A percentile compares a stretch with the other conserved stretches of the same genome.
Evolutionary conservation across 352 stramenopile species (phyloP).

Genomic region (Phytophthora melonis): DNA sequence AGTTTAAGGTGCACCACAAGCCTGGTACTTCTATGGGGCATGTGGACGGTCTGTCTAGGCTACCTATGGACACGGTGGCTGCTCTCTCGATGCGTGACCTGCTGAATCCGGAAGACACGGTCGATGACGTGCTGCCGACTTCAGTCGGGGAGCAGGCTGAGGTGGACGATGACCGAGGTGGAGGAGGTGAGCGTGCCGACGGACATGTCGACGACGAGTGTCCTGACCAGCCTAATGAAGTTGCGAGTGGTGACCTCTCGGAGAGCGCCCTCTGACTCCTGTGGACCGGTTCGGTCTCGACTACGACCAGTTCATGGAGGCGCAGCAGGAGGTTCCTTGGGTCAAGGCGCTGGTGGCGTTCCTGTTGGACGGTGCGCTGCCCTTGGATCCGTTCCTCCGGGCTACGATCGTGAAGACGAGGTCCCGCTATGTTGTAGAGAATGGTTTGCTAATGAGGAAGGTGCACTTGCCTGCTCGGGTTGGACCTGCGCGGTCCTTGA

Average conservation of each 20-base stretch:
- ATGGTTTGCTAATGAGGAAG: conserved; percentile 5
- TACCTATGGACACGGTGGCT: background rate
- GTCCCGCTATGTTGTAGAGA: background rate
- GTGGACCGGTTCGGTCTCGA: conserved; percentile 5
- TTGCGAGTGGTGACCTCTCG: background rate
- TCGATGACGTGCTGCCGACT: too few relatives aligned
- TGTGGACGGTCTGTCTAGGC: conserved; percentile 9
- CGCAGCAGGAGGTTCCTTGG: conserved; percentile 1
- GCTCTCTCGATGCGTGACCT: background rate
- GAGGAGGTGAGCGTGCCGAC: background rate
- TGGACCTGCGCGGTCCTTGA: conserved; percentile 2
- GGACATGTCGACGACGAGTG: background rate
- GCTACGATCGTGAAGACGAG: background rate
- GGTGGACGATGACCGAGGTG: background rate
- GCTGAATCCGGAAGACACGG: background rate
- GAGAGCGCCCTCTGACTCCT: background rate
- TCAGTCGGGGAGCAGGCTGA: background rate
- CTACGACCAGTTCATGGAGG: background rate
- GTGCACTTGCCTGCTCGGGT: conserved; percentile 8
- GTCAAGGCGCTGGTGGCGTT: conserved; percentile 10
- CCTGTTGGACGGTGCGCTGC: conserved; percentile 2
- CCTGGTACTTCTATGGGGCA: conserved; percentile 2
- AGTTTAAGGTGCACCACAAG: conserved; percentile 10
- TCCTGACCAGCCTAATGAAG: background rate
- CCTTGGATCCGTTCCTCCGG: conserved; percentile 12